Conservation (phyloP, 306 rosid species). For the Ziziphus jujuba region DNA sequence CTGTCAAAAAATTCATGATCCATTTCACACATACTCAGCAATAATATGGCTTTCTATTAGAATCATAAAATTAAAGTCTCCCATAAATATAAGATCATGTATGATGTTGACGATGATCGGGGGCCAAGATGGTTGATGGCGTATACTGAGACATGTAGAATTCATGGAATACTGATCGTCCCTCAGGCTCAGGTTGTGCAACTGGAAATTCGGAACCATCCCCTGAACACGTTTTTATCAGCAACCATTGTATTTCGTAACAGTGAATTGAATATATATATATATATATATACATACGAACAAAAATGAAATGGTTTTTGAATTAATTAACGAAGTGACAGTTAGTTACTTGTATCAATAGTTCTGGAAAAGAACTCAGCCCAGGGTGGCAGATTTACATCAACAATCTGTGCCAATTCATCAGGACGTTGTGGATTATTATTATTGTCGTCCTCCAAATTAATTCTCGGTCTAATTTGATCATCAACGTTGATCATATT, state of each 20-base stretch:
- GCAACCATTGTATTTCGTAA: too few species aligned
- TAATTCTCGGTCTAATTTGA: conserved; percentile 17
- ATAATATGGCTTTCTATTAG: too few species aligned
- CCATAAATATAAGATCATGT: background rate
- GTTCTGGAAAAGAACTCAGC: conserved; percentile 19
- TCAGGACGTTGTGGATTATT: conserved; percentile 18
- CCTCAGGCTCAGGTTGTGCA: conserved; percentile 25
- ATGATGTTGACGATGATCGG: conserved; percentile 9
- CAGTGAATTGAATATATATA: too few species aligned
- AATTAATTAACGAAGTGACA: too few species aligned
- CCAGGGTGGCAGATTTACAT: conserved; percentile 41
- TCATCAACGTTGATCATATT: conserved; percentile 23
- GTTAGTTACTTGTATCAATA: conserved; percentile 20
- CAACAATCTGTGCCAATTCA: conserved; percentile 29
- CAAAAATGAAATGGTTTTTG: too few species aligned
- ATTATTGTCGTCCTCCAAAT: conserved; percentile 13
- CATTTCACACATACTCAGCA: too few species aligned
- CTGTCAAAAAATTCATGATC: too few species aligned
- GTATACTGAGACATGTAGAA: conserved; percentile 33
- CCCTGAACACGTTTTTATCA: conserved; percentile 8
- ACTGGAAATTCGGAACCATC: conserved; percentile 12
- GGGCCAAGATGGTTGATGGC: conserved; percentile 11
- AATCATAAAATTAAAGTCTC: too few species aligned
- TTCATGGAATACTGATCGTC: conserved; percentile 26
- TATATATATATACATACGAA: too few species aligned